Conservation (phyloP, 2,329 filamentous ascomycete species). For the Orbilia quercus region DNA sequence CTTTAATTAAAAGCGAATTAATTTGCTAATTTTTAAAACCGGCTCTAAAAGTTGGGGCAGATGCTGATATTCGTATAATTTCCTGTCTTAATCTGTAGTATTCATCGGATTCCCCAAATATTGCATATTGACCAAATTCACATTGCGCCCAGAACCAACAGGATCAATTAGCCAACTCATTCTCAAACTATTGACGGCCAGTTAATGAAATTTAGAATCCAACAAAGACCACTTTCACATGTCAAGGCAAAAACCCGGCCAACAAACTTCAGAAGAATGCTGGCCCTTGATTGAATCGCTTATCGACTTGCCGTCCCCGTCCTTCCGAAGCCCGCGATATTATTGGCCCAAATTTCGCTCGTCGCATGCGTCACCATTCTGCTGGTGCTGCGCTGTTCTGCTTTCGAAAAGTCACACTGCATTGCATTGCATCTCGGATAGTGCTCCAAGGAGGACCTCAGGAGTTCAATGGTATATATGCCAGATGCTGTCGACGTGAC, state of each 20-base stretch:
- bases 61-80: no score
- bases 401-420: constrained; percentile 44
- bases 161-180: no score
- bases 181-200: no score
- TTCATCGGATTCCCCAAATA: no score
- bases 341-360: constrained; percentile 23
- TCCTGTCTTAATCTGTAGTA: no score
- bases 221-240: constrained; percentile 20
- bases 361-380: constrained; percentile 41
- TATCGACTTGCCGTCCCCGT: constrained; percentile 36
- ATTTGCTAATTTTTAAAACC: no score
- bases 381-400: constrained; percentile 1
- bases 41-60: no score
- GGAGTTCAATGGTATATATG: constrained; percentile 2
- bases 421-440: constrained; percentile 41
- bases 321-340: constrained; percentile 14
- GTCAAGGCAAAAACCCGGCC: constrained; percentile 7
- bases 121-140: no score
- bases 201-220: no score
- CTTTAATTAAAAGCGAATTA: no score
- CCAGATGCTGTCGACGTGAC: not conserved
- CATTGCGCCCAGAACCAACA: no score
- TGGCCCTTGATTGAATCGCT: constrained; percentile 42
- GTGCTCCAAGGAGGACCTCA: not conserved
- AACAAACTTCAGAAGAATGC: not conserved